phyloP scores from a whole-genome alignment of 495 filamentous ascomycete species.

The Penicillium psychrofluorescens region DNA sequence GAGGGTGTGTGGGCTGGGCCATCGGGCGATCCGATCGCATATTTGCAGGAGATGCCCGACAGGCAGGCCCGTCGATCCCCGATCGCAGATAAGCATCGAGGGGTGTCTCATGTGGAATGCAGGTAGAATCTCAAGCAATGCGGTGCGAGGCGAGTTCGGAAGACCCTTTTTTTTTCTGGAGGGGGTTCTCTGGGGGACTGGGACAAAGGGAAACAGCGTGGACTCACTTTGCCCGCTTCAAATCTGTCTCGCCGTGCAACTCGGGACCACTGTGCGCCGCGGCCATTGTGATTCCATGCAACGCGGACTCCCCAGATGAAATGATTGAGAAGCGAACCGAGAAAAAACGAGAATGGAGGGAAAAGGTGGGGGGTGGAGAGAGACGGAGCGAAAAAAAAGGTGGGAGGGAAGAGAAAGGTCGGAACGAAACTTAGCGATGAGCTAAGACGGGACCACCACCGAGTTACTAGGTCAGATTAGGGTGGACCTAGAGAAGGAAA shows the following conservation, averaged over 20 bases:
- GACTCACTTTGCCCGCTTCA: slow-evolving; percentile 42
- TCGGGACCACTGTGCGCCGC: slow-evolving; percentile 42
- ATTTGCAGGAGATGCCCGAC: slow-evolving; percentile 7
- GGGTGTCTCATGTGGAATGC: slow-evolving; percentile 1
- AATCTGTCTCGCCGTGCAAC: slow-evolving; percentile 44
- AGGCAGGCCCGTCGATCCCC: background rate
- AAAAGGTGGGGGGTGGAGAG: slow-evolving; percentile 1
- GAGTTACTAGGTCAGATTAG: too few species aligned
- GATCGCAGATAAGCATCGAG: background rate
- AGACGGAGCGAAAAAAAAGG: slow-evolving; percentile 3
- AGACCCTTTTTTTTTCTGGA: slow-evolving; percentile 4
- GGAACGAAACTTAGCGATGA: slow-evolving; percentile 17
- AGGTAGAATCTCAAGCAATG: slow-evolving; percentile 12
- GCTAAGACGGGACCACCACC: slow-evolving; percentile 17
- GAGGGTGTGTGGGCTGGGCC: background rate
- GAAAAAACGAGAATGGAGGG: slow-evolving; percentile 2
- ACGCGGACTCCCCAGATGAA: slow-evolving; percentile 11
- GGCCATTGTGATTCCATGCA: slow-evolving; percentile 44
- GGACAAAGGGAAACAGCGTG: background rate
- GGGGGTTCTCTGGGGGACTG: too few species aligned
- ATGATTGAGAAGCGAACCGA: slow-evolving; percentile 2
- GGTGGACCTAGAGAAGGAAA: too few species aligned
- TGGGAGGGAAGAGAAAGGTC: slow-evolving; percentile 16
- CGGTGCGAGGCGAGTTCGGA: slow-evolving; percentile 10
- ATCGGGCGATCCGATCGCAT: background rate